Conservation (phyloP, 164 flowering plant genomes). For the Tinospora cordifolia region DNA sequence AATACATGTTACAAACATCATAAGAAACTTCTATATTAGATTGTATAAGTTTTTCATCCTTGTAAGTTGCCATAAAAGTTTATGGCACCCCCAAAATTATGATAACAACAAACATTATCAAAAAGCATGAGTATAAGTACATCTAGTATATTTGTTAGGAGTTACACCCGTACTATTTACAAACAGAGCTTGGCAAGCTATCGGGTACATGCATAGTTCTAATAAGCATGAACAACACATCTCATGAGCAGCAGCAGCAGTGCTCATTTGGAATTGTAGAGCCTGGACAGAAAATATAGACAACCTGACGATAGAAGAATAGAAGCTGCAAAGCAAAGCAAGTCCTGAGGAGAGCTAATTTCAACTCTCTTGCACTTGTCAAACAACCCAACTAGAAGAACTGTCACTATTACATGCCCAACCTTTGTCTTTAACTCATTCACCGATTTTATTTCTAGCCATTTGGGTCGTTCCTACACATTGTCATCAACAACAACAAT, state of each 20-base stretch:
- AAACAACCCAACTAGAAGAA: slow-evolving; percentile 67
- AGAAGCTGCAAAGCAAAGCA: slow-evolving; percentile 77
- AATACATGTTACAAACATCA: too few relatives aligned
- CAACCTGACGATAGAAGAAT: slow-evolving; percentile 61
- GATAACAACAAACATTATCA: too few relatives aligned
- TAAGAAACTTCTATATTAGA: too few relatives aligned
- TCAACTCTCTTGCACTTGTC: slow-evolving; percentile 72
- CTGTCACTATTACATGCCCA: slow-evolving; percentile 91
- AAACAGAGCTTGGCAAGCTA: not conserved
- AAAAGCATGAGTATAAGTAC: too few relatives aligned
- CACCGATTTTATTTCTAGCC: slow-evolving; percentile 66
- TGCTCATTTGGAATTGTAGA: slow-evolving; percentile 27
- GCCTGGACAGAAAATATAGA: slow-evolving; percentile 62
- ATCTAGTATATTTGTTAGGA: too few relatives aligned
- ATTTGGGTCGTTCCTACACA: slow-evolving; percentile 68
- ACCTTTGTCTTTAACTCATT: slow-evolving; percentile 80
- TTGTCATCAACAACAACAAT: slow-evolving; percentile 3
- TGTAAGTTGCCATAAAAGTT: too few relatives aligned
- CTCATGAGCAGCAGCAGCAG: not conserved
- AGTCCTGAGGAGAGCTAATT: slow-evolving; percentile 48
- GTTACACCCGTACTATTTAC: not conserved
- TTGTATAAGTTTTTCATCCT: too few relatives aligned
- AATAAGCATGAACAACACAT: not conserved
- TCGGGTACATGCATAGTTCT: not conserved
- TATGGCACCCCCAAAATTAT: too few relatives aligned